Conservation (phyloP, 2,329 filamentous ascomycete species). For the Orbilia quercus region DNA sequence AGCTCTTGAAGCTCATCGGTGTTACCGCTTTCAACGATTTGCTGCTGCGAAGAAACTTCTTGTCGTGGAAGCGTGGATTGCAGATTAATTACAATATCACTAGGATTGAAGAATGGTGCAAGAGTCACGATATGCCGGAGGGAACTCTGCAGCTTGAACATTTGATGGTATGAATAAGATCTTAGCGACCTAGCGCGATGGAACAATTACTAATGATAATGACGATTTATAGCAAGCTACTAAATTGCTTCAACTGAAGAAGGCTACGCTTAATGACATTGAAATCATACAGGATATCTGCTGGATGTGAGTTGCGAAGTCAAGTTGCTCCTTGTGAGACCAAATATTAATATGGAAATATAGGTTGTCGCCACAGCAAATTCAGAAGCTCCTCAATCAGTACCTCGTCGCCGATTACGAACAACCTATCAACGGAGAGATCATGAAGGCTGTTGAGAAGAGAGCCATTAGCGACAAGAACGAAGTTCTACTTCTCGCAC, state of each 20-base stretch:
- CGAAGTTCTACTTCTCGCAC: constrained; percentile 82
- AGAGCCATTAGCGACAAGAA: constrained; percentile 93
- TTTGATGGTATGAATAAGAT: constrained; percentile 77
- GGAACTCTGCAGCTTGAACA: constrained; percentile 97
- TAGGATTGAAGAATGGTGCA: constrained; percentile 99
- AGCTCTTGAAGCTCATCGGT: constrained; percentile 89
- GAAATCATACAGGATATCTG: constrained; percentile 99
- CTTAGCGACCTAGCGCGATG: constrained; percentile 52
- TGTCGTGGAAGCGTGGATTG: constrained; percentile 98
- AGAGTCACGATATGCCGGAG: constrained; percentile 99
- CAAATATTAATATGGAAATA: constrained; percentile 10
- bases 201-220: constrained; percentile 35
- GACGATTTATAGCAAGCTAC: constrained; percentile 80
- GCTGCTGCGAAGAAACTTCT: constrained; percentile 96
- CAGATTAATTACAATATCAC: constrained; percentile 99
- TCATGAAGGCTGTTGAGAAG: constrained; percentile 99
- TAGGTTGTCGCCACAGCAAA: constrained; percentile 97
- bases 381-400: constrained; percentile 98
- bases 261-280: constrained; percentile 97
- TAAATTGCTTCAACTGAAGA: constrained; percentile 97
- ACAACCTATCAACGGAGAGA: constrained; percentile 98
- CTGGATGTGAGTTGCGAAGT: constrained; percentile 81
- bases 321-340: not conserved
- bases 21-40: constrained; percentile 99
- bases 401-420: constrained; percentile 99